Evolutionary conservation across 805 yeast species (phyloP).

Genomic region (Candida nanaspora): DNA sequence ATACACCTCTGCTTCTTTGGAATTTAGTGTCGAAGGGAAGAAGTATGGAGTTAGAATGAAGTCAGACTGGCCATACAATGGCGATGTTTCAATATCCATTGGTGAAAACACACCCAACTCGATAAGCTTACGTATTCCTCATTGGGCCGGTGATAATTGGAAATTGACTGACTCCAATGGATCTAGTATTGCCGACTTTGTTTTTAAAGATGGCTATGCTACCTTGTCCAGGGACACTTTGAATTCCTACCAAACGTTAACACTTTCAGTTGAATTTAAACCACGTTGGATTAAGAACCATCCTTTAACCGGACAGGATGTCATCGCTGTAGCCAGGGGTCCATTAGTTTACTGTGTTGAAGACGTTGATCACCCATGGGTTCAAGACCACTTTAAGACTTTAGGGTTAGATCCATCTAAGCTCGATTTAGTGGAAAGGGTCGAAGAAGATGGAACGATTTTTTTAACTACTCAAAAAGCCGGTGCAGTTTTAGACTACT

Average conservation of each 20-base stretch:
- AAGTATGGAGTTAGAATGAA: not conserved
- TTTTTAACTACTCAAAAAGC: not conserved
- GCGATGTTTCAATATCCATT: not conserved
- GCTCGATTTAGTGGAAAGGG: not conserved
- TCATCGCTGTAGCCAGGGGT: constrained; percentile 13
- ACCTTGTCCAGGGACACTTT: not conserved
- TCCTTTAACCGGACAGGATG: not conserved
- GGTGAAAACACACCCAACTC: not conserved
- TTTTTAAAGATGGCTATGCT: not conserved
- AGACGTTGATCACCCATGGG: constrained; percentile 1
- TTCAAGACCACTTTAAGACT: not conserved
- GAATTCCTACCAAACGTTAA: not conserved
- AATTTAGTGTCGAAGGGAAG: not conserved
- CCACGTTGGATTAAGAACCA: not conserved
- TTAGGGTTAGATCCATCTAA: not conserved
- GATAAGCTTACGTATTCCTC: not conserved
- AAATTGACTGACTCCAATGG: not conserved
- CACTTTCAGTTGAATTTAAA: not conserved
- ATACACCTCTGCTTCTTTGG: not conserved
- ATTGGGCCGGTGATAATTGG: not conserved
- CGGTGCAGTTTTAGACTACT: not conserved
- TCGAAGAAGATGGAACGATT: not conserved
- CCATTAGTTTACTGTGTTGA: constrained; percentile 17
- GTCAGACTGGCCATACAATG: not conserved
- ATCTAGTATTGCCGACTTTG: not conserved